phyloP scores from a whole-genome alignment of 208 protist genomes.

The Leishmania major region DNA sequence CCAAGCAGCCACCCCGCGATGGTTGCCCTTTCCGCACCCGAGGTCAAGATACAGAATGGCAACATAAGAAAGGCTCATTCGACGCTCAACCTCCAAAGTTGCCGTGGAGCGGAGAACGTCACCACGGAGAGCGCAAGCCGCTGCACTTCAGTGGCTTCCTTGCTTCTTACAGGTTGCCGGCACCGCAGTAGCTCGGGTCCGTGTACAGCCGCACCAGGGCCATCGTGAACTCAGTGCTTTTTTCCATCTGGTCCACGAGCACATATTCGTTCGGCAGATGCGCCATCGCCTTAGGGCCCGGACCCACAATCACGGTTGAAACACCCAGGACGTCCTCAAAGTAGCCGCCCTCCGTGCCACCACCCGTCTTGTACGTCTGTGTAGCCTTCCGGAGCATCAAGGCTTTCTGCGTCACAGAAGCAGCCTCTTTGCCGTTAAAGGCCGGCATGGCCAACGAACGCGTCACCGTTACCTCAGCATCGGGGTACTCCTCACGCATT shows the following conservation, averaged over 20 bases:
- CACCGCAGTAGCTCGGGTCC: conserved; percentile 17
- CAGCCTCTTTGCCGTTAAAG: conserved; percentile 42
- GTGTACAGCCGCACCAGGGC: conserved; percentile 41
- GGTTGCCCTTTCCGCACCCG: not conserved
- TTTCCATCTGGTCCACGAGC: conserved; percentile 39
- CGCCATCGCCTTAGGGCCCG: conserved; percentile 47
- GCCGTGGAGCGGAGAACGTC: not conserved
- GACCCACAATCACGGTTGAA: conserved; percentile 52
- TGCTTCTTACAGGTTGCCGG: conserved; percentile 16
- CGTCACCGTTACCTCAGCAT: conserved; percentile 31
- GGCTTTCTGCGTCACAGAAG: conserved; percentile 38
- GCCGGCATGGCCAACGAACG: conserved; percentile 17
- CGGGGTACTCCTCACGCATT: conserved; percentile 51
- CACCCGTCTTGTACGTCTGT: conserved; percentile 29
- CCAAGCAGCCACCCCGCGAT: not conserved
- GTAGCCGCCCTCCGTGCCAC: conserved; percentile 60
- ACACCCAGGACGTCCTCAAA: conserved; percentile 57
- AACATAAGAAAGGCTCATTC: not conserved
- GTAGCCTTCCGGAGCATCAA: conserved; percentile 18
- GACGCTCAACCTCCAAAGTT: not conserved
- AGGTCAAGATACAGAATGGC: not conserved
- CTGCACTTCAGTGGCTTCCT: not conserved
- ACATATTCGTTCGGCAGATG: conserved; percentile 71
- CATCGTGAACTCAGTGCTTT: conserved; percentile 33
- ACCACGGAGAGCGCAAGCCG: not conserved